Evolutionary conservation across 2,329 filamentous ascomycete genomes (phyloP), one percentile per base, ranked within the genome.

Genomic region (Fusarium nelsonii): DNA sequence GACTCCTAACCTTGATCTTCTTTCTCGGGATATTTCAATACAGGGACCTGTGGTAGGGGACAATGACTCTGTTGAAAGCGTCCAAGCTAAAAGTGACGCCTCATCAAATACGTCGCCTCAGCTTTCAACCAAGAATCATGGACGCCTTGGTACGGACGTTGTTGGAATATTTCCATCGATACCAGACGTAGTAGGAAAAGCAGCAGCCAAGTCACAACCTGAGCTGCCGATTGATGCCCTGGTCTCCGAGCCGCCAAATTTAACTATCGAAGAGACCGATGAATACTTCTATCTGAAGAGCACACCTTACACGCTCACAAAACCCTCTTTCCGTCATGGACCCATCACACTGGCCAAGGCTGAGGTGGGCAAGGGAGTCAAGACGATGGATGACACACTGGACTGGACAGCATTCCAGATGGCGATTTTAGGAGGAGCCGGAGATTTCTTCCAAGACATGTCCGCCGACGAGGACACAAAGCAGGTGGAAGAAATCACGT

Each of bases 341-440:
- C 83, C 82, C 4, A 87, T 90, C 65, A 81, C 85, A 4, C 76
- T 89, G 49, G 73, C 81, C 52, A 84, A 83, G 69, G 76, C 80
- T 4, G 83, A 86, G 50, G 72, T 82, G 9, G 69, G 76, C 23
- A 78, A 72, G 11, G 77, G 79, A 26, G 68, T 76, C 58, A 81
- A 78, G 60, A 77, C 76, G 20, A 79, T 80, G 32, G 86, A 87
- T 51, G 85, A 77, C 18, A 83, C 81, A 10, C 76, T 90, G 5
- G 87, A 90, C 79, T 90, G 87, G 87, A 88, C 85, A 8, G 87
- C 87, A 5, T 90, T 89, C 73, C 88, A 90, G 76, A 88, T 89
- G 83, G 87, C 88, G 16, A 88, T 90, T 50, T 78, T 86, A 0
- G 87, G 87, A 41, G 86, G 85, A 7, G 84, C 85, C 3, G 85